Base-by-base conservation (phyloP, 2,329 filamentous ascomycete species). In the Xylariaceae sp. region DNA sequence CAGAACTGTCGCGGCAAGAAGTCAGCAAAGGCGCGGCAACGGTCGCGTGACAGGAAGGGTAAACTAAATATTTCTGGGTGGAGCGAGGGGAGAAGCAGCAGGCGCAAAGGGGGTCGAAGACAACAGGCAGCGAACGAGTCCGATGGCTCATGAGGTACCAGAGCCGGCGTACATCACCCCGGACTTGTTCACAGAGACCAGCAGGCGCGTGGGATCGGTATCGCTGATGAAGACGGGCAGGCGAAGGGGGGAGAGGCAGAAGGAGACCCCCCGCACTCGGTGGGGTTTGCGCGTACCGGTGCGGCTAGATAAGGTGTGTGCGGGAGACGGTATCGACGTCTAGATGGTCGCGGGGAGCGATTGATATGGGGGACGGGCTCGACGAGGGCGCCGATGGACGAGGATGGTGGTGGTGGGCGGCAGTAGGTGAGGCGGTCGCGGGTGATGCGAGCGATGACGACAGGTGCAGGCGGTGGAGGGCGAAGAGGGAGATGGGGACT, bases 231-330 rank as follows among this genome's bases (percentile, higher is more conserved):
- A 32, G 44, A 33, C 38, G 36, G 19, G 33, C 38, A 44, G 40
- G 45, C 37, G 45, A 48, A 44, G 44, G 47, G 36, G 30, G 46
- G 33, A 48, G 38, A 37, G 33, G n/a, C n/a, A n/a, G n/a, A n/a
- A n/a, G n/a, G n/a, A n/a, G 42, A 49, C 37, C 43, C 51, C 51
- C 53, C 52, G 52, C 52, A 51, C 47, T 47, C 48, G 42, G 53
- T 53, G 51, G 53, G 52, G 52, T 57, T 55, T 57, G 53, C 53
- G 53, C 53, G 52, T 54, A 51, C 47, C 44, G 36, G 45, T 49
- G 39, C 43, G 30, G 37, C 35, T 41, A 38, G 38, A 43, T 43
- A 50, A 53, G 46, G 47, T 46, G 49, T 50, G 39, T 35, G 38
- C 19, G 30, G 37, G 44, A 35, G 32, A 36, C 40, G 39, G 42